Base-by-base conservation (phyloP, 768 basidiomycete species). In the Leccinum aurantiacum region DNA sequence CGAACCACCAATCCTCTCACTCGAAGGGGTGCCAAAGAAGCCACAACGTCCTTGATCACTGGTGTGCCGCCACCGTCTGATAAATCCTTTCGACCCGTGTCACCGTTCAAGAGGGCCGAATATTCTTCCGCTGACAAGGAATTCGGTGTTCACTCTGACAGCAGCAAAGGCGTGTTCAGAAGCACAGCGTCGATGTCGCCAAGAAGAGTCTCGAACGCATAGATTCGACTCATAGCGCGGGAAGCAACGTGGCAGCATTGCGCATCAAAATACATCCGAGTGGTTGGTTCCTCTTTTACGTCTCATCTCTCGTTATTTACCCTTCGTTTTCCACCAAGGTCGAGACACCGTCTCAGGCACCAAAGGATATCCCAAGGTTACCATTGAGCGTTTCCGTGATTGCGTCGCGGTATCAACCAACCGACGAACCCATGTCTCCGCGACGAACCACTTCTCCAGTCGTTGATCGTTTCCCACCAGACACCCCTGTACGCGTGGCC, bases 321-420 rank as follows among this genome's bases (percentile, higher is more conserved):
- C 24, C 60, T 56, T 41, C 53, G 19, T 56, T 41, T 55, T 57
- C 56, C 27, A 41, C 54, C 61, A 86, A 68, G 87, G 73, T 83
- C 52, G 82, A 78, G 11, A 76, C 80, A 3, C 67, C 77, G 1
- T 85, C 85, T 11, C 84, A 84, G 15, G 78, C 79, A 13, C 83
- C 80, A 31, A 84, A 81, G 64, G 87, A 90, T 54, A 66, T 87
- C 11, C 88, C 88, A 33, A 82, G 83, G n/a, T 71, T 89, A 24
- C 84, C 87, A 1, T 71, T 82, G 55, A 89, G 84, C 49, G 89
- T 90, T 22, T 81, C 79, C 8, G 80, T 84, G 63, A 74, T 91
- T 10, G 87, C 89, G 3, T 81, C 80, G 46, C 83, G 84, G 31
- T 91, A 89, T 63, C 81, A 84, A 64, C 71, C 81, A 6, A 56